Percentiles rank a stretch among this genome's conserved stretches.
Evolutionary conservation across 1,139 yeast species (phyloP).

Genomic region (Yamadazyma atmosphaerica): DNA sequence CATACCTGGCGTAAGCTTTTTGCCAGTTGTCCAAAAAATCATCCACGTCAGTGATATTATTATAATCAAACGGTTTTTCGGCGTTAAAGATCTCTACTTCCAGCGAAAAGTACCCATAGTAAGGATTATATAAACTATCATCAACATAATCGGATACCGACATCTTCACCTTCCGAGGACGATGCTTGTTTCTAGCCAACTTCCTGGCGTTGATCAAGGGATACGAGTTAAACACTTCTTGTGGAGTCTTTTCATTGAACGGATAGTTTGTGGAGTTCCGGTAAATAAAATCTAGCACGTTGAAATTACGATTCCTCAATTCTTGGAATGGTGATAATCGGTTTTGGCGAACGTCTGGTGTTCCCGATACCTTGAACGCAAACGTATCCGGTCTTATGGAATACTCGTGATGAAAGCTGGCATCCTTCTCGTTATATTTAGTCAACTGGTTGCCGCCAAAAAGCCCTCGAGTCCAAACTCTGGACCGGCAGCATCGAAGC

Average conservation of each 20-base stretch:
- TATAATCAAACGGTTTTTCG: conserved; percentile 60
- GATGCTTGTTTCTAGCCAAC: conserved; percentile 41
- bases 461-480: conserved; percentile 8
- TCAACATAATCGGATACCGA: conserved; percentile 77
- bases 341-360: conserved; percentile 5
- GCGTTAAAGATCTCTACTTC: conserved; percentile 71
- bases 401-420: conserved; percentile 42
- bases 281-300: conserved; percentile 39
- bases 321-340: conserved; percentile 31
- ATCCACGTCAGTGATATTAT: conserved; percentile 60
- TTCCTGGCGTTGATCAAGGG: conserved; percentile 46
- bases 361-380: conserved; percentile 41
- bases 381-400: conserved; percentile 50
- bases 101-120: conserved; percentile 78
- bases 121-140: conserved; percentile 78
- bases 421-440: conserved; percentile 20
- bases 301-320: conserved; percentile 20
- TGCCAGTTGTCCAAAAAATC: conserved; percentile 73
- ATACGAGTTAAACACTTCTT: conserved; percentile 39
- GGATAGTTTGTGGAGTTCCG: conserved; percentile 48
- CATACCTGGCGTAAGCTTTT: conserved; percentile 61
- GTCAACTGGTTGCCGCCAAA: conserved; percentile 14
- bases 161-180: conserved; percentile 72
- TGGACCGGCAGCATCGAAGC: conserved; percentile 3
- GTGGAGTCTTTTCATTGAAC: conserved; percentile 38